Conservation (phyloP, 148 eudicot species). For the Spergularia marina region DNA sequence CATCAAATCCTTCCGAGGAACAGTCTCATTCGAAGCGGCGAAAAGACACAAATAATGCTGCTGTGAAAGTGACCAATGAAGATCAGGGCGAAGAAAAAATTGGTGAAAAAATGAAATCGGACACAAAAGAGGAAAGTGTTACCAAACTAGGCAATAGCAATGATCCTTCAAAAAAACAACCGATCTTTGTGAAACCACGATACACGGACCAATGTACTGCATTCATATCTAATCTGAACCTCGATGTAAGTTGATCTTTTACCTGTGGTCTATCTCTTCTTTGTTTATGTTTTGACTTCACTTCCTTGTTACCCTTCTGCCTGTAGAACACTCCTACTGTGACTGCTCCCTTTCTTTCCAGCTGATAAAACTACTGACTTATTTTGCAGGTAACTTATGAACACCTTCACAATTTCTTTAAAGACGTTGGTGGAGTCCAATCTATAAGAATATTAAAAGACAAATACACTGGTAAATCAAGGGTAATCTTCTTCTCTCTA, state of each 20-base stretch:
- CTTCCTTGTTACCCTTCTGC: neutral
- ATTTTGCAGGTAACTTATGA: slow-evolving; percentile 61
- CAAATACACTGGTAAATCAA: slow-evolving; percentile 72
- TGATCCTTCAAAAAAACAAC: slow-evolving; percentile 35
- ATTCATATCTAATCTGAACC: slow-evolving; percentile 72
- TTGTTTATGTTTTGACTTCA: neutral
- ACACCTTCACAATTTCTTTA: slow-evolving; percentile 65
- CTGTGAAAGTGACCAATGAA: slow-evolving; percentile 26
- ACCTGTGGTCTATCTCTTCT: slow-evolving; percentile 12
- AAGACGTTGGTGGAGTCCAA: slow-evolving; percentile 79
- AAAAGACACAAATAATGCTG: slow-evolving; percentile 38
- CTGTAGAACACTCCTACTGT: neutral
- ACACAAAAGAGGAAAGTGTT: slow-evolving; percentile 27
- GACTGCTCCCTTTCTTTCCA: slow-evolving; percentile 4
- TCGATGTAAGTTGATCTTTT: slow-evolving; percentile 40
- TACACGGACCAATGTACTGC: slow-evolving; percentile 88
- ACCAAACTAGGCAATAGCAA: slow-evolving; percentile 29
- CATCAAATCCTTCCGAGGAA: slow-evolving; percentile 46
- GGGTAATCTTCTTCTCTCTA: slow-evolving; percentile 48
- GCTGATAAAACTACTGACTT: slow-evolving; percentile 13
- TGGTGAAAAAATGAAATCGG: slow-evolving; percentile 31
- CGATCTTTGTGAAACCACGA: slow-evolving; percentile 35
- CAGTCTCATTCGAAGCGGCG: slow-evolving; percentile 63
- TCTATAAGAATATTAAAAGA: slow-evolving; percentile 72
- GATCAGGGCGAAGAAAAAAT: slow-evolving; percentile 31